These are phyloP conservation scores for Mycosarcoma mackinlayi DNA, from an alignment of 1,284 basidiomycete species.

Conservation along the genomic window DNA sequence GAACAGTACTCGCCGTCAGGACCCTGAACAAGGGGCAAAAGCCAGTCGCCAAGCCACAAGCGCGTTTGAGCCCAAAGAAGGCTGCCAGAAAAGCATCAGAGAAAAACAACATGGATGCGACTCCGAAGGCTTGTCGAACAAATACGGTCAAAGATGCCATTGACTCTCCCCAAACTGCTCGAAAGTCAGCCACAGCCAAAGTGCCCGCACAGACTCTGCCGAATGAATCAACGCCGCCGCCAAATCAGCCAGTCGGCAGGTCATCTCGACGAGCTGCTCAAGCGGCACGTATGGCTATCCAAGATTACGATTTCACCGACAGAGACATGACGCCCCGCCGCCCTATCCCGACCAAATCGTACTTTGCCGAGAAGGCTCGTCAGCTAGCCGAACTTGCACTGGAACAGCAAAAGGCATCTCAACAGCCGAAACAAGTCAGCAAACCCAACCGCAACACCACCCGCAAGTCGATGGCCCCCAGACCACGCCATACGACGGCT, in stretches of 20 bases:
- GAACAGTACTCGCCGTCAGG: constrained; percentile 3
- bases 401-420: constrained; percentile 9
- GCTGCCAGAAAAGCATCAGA: neutral
- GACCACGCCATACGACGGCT: constrained; percentile 14
- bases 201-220: neutral
- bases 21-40: neutral
- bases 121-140: constrained; percentile 11
- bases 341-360: constrained; percentile 43
- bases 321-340: constrained; percentile 46
- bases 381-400: constrained; percentile 29
- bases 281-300: constrained; percentile 37
- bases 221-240: constrained; percentile 26
- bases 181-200: neutral
- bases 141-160: neutral
- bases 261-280: constrained; percentile 39
- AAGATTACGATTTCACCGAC: constrained; percentile 47
- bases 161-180: constrained; percentile 12
- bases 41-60: neutral
- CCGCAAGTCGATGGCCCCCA: constrained; percentile 19
- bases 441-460: neutral
- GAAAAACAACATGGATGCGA: neutral
- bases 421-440: neutral
- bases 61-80: constrained; percentile 1
- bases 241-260: constrained; percentile 11
- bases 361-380: constrained; percentile 36